Base-by-base conservation (phyloP, 1,139 yeast species). In the Nakaseomyces delphensis region DNA sequence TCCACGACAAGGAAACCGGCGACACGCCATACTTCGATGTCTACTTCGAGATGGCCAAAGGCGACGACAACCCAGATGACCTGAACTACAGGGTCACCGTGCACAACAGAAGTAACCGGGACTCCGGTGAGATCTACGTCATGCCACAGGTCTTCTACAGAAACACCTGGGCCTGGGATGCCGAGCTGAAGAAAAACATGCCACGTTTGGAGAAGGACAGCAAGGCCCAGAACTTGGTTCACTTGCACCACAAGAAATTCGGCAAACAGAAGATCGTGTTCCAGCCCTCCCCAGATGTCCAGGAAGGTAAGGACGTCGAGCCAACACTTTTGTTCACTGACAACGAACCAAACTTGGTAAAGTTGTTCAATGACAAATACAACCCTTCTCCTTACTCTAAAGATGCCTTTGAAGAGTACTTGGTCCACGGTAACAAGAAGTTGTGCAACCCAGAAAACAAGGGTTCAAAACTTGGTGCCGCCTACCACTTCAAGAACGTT, bases 1-100 rank as follows among this genome's bases (percentile, higher is more conserved):
- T 42, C 42, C 39, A 48, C 38, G 53, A 51, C 39, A 41, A 47
- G 29, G 52, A 40, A 40, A 84, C 85, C 58, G 78, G 79, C 44
- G 84, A 84, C 43, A 77, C 82, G 62, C 77, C 83, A 44, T 87
- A 86, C 63, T 87, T 86, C 63, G 96, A 87, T 61, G 80, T 87
- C 45, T 85, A 82, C 36, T 82, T 84, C 56, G 96, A 87, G 63
- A 76, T 82, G 79, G 96, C 95, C 39, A 87, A 87, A 60, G 83
- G 79, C 45, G 85, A 78, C 43, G 80, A 79, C 25, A 86, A 84
- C 55, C 83, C 84, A 2, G 85, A 83, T 50, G 93, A 84, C 55
- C 65, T 85, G 52, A 70, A 74, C 58, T 86, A 87, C 66, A 70
- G 95, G 56, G 73, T 87, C 52, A 86, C 96, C 10, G 96, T 95